Conservation (phyloP, 768 basidiomycete species). For the Lactarius evosmus region DNA sequence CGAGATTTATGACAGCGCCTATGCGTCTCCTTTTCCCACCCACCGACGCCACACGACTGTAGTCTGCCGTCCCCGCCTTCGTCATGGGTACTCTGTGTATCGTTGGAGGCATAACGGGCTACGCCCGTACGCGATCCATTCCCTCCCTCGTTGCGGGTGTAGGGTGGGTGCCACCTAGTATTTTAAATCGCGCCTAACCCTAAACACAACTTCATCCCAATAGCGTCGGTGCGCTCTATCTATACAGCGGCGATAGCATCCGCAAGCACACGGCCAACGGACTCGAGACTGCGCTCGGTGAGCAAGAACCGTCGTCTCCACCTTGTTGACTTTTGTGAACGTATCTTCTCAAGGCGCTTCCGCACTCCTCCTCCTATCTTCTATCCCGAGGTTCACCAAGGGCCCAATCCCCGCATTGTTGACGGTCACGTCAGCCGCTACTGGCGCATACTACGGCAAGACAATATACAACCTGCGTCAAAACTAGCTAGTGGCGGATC, state of each 20-base stretch:
- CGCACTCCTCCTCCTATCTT: conserved; percentile 65
- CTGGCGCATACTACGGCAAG: conserved; percentile 61
- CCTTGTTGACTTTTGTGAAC: background rate
- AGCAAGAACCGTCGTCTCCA: conserved; percentile 17
- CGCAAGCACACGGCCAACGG: conserved; percentile 70
- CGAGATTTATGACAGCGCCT: background rate
- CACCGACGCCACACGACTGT: no score
- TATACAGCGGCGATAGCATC: conserved; percentile 76
- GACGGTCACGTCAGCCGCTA: conserved; percentile 53
- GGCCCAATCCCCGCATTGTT: conserved; percentile 65
- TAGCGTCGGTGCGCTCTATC: conserved; percentile 75
- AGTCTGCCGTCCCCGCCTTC: conserved; percentile 83
- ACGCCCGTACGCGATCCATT: conserved; percentile 65
- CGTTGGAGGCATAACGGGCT: conserved; percentile 73
- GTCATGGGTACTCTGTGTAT: conserved; percentile 74
- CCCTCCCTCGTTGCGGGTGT: conserved; percentile 83
- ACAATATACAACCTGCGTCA: conserved; percentile 23
- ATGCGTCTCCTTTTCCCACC: background rate
- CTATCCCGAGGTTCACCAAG: conserved; percentile 63
- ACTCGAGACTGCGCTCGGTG: conserved; percentile 74
- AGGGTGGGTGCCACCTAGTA: conserved; percentile 45
- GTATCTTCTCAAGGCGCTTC: conserved; percentile 57
- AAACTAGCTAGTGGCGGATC: background rate
- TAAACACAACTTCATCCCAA: background rate
- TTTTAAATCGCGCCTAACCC: no score